These are phyloP conservation scores for Deuterostichococcus epilithicus DNA, from an alignment of 139 green algal genomes.

Conservation along the genomic window DNA sequence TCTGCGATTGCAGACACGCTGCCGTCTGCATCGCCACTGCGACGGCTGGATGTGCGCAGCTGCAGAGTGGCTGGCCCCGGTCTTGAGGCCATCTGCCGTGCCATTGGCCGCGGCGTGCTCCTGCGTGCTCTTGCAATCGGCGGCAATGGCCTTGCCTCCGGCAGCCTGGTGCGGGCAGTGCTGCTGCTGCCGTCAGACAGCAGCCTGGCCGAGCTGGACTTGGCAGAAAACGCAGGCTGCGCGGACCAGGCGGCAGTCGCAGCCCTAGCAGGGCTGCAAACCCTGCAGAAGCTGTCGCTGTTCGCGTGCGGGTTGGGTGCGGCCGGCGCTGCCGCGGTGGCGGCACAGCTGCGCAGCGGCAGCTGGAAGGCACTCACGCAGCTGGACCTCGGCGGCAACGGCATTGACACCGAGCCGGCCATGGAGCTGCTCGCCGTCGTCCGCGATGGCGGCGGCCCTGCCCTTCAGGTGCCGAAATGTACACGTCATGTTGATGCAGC, in stretches of 20 bases:
- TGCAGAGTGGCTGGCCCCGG: constrained; percentile 15
- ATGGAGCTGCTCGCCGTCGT: constrained; percentile 19
- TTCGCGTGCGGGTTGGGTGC: constrained; percentile 15
- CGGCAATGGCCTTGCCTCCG: constrained; percentile 15
- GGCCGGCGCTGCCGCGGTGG: background rate
- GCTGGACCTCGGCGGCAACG: constrained; percentile 35
- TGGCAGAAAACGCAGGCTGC: background rate
- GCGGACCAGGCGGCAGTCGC: background rate
- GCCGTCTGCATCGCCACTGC: background rate
- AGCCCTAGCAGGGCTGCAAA: background rate
- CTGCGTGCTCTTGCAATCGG: constrained; percentile 28
- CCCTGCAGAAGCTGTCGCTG: constrained; percentile 16
- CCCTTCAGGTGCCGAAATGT: constrained; percentile 9
- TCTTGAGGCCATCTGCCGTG: constrained; percentile 2
- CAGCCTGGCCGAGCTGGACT: constrained; percentile 1
- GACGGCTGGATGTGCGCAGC: constrained; percentile 1
- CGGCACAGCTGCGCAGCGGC: constrained; percentile 2
- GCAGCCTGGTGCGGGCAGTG: constrained; percentile 3
- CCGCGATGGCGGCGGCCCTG: background rate
- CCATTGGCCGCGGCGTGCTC: constrained; percentile 10
- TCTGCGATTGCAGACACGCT: background rate
- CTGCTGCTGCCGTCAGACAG: background rate
- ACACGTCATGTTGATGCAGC: too few relatives aligned
- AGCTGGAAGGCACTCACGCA: constrained; percentile 21
- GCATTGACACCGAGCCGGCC: constrained; percentile 14